Evolutionary conservation across 768 basidiomycete genomes (phyloP).

Genomic region (Rhodotorula kratochvilovae): DNA sequence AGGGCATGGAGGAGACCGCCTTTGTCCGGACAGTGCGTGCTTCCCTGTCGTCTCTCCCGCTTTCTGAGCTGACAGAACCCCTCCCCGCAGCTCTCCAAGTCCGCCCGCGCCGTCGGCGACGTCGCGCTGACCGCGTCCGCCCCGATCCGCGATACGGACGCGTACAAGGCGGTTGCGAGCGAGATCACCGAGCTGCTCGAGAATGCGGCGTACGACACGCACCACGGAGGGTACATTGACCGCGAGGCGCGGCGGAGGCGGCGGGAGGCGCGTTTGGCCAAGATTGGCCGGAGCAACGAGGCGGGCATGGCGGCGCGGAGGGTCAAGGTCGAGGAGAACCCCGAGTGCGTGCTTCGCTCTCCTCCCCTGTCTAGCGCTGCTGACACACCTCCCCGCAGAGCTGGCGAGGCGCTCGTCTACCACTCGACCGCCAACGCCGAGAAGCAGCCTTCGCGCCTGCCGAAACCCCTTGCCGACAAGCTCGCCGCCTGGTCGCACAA

Average conservation of each 20-base stretch:
- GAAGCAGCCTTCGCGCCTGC: constrained; percentile 69
- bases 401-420: constrained; percentile 76
- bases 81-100: constrained; percentile 65
- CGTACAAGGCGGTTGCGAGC: constrained; percentile 86
- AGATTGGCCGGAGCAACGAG: constrained; percentile 63
- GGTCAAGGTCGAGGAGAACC: constrained; percentile 63
- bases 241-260: constrained; percentile 80
- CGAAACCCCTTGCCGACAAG: constrained; percentile 32
- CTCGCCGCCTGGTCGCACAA: constrained; percentile 51
- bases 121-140: constrained; percentile 86
- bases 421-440: constrained; percentile 75
- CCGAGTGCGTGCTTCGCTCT: constrained; percentile 61
- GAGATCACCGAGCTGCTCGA: constrained; percentile 87
- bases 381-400: constrained; percentile 43
- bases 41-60: not conserved
- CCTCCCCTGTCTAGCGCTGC: not conserved
- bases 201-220: constrained; percentile 85
- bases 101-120: constrained; percentile 76
- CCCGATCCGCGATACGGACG: constrained; percentile 91
- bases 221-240: constrained; percentile 69
- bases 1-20: constrained; percentile 90
- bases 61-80: not conserved
- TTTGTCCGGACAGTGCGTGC: constrained; percentile 58
- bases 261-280: constrained; percentile 72
- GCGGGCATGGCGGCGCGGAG: constrained; percentile 56